Base-by-base conservation (phyloP, 2,329 filamentous ascomycete genomes). In the Aspergillus pseudoterreus region DNA sequence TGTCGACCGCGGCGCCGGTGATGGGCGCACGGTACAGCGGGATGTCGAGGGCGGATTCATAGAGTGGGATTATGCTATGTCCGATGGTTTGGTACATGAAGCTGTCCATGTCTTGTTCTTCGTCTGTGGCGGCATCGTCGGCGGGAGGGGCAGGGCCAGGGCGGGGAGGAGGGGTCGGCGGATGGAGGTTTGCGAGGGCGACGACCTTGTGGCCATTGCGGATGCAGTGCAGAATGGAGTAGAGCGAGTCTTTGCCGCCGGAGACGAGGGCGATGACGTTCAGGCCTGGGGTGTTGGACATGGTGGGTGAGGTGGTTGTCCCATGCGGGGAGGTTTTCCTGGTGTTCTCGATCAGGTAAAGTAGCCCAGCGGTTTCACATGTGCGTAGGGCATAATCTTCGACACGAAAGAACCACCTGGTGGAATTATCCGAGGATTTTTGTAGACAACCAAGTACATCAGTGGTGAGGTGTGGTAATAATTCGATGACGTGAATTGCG, bases 31-130 rank as follows among this genome's bases (percentile, higher is more conserved):
- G 85, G 71, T 94, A 96, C 2, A 99, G 78, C 21, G 92, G 92
- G 32, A 97, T 78, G 0, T 80, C 84, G 1, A 96, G 84, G 32
- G 90, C 91, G 44, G 82, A 71, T 54, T 86, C 85, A 68, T 96
- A 97, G 14, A 96, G 80, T 2, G 92, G 90, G 51, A 97, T 86
- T 15, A 96, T 77, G 52, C 84, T 81, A 71, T 97, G 90, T 11
- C 94, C 94, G 54, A 96, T 89, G 3, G 94, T 99, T 77, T 99
- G 94, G 77, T 97, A 99, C 94, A 99, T 99, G 84, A 94, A 97
- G 75, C 92, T 96, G 72, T 99, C 90, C 62, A 95, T 80, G 69
- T 97, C 89, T 50, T 80, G 74, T 56, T 68, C 75, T 43, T 76
- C 67, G 10, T 68, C 75, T 43, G 76, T 67, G 10, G 55, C 51